These are phyloP conservation scores for Lagenidium giganteum DNA, from an alignment of 352 stramenopile genomes.

Conservation along the genomic window DNA sequence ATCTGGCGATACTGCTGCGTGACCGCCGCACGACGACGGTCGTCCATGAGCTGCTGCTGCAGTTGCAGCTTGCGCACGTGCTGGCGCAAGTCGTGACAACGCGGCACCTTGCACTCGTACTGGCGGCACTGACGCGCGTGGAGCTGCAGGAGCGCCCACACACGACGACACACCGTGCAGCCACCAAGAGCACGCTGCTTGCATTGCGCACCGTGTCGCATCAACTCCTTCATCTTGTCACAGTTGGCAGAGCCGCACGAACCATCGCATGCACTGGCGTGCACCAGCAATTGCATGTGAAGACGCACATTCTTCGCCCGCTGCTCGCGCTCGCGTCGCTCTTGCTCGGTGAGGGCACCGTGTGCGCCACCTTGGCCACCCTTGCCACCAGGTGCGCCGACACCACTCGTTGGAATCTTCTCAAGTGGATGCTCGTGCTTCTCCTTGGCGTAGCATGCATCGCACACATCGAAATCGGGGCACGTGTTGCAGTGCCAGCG, in stretches of 20 bases:
- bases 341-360: slow-evolving; percentile 46
- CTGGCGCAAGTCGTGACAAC: slow-evolving; percentile 95
- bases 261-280: slow-evolving; percentile 93
- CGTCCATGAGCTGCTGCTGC: slow-evolving; percentile 98
- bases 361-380: slow-evolving; percentile 9
- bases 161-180: slow-evolving; percentile 95
- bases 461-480: slow-evolving; percentile 87
- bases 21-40: slow-evolving; percentile 88
- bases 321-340: slow-evolving; percentile 70
- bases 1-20: slow-evolving; percentile 86
- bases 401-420: slow-evolving; percentile 72
- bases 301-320: slow-evolving; percentile 94
- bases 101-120: slow-evolving; percentile 93
- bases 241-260: slow-evolving; percentile 96
- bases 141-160: slow-evolving; percentile 97
- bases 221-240: slow-evolving; percentile 98
- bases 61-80: slow-evolving; percentile 93
- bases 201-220: slow-evolving; percentile 95
- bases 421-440: slow-evolving; percentile 77
- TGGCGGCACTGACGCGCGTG: slow-evolving; percentile 95
- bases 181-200: slow-evolving; percentile 89
- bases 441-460: slow-evolving; percentile 81
- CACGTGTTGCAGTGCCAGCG: slow-evolving; percentile 89
- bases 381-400: slow-evolving; percentile 7
- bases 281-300: slow-evolving; percentile 98